Conservation (phyloP, 148 eudicot species). For the Tetragonia tetragonoides region DNA sequence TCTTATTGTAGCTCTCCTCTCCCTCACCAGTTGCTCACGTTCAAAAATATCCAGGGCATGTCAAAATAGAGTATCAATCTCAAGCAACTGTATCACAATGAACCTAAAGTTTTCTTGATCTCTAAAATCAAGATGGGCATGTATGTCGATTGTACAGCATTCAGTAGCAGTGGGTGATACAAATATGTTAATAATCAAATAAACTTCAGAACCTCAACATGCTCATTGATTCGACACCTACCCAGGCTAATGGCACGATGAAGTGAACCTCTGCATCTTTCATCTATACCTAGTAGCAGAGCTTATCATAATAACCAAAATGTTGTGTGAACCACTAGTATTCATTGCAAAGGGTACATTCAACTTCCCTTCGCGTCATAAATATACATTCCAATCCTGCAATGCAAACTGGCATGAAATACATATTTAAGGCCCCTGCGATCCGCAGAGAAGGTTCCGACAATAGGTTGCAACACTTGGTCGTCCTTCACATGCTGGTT, state of each 20-base stretch:
- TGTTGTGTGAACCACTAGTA: neutral
- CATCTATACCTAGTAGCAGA: neutral
- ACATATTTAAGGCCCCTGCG: too few species aligned
- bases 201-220: neutral
- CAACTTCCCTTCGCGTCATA: too few species aligned
- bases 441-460: too few species aligned
- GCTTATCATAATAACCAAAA: neutral
- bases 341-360: neutral
- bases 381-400: too few species aligned
- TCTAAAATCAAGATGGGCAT: neutral
- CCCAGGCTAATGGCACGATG: neutral
- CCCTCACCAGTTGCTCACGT: too few species aligned
- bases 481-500: constrained; percentile 80
- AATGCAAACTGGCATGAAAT: too few species aligned
- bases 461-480: neutral
- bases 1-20: too few species aligned
- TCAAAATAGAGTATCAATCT: neutral
- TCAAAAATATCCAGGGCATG: too few species aligned
- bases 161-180: neutral
- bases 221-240: neutral
- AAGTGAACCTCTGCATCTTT: neutral
- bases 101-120: neutral
- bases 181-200: too few species aligned
- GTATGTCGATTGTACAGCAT: too few species aligned
- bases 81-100: neutral